Evolutionary conservation across 768 basidiomycete genomes (phyloP).

Genomic region (Boletus rufocinnamomeus): DNA sequence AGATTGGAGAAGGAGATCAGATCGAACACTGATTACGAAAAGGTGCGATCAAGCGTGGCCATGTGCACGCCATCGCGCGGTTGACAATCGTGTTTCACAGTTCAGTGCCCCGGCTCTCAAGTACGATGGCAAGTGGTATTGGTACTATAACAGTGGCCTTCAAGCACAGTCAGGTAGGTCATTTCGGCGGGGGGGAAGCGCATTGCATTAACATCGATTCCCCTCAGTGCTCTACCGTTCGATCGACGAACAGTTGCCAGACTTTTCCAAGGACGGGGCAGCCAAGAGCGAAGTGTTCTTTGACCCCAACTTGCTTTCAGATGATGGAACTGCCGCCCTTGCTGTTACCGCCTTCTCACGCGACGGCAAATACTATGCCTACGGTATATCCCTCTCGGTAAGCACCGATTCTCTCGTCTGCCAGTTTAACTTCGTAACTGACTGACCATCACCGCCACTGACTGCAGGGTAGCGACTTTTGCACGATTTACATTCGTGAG

Average conservation of each 20-base stretch:
- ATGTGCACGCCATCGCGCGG: neutral
- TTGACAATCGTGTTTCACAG: constrained; percentile 36
- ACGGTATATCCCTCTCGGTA: constrained; percentile 73
- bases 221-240: constrained; percentile 62
- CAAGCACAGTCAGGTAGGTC: constrained; percentile 58
- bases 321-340: constrained; percentile 73
- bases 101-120: constrained; percentile 63
- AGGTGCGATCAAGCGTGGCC: constrained; percentile 33
- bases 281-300: constrained; percentile 73
- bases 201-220: neutral
- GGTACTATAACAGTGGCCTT: constrained; percentile 77
- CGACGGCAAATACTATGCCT: constrained; percentile 72
- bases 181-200: neutral
- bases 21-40: constrained; percentile 52
- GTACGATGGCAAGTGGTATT: constrained; percentile 76
- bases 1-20: constrained; percentile 61
- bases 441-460: neutral
- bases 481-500: constrained; percentile 65
- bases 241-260: constrained; percentile 52
- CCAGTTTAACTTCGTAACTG: constrained; percentile 4
- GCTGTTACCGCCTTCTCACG: constrained; percentile 59
- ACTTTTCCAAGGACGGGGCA: constrained; percentile 46
- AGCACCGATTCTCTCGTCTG: constrained; percentile 24
- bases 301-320: constrained; percentile 71
- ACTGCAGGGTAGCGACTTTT: constrained; percentile 70